A percentile compares a stretch with the other conserved stretches of the same genome.
Conservation (phyloP, 495 filamentous ascomycete genomes). For the Massariosphaeria phaeospora region DNA sequence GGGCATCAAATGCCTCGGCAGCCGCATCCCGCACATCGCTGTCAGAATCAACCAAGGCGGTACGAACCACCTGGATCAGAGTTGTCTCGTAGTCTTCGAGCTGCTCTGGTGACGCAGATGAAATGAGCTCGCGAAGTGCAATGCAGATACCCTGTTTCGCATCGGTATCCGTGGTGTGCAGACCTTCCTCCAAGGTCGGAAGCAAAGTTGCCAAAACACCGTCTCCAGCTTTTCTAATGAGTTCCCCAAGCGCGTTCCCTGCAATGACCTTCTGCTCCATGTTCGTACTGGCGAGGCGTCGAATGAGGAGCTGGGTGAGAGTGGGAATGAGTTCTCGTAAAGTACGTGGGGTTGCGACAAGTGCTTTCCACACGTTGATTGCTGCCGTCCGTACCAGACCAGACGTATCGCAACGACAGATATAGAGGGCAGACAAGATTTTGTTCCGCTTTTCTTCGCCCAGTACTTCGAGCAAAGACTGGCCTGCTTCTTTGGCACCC, state of each 20-base stretch:
- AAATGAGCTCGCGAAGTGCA: slow-evolving; percentile 85
- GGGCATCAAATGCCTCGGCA: slow-evolving; percentile 90
- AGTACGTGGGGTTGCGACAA: slow-evolving; percentile 86
- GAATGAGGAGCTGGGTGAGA: slow-evolving; percentile 88
- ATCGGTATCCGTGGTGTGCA: slow-evolving; percentile 87
- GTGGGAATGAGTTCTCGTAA: slow-evolving; percentile 94
- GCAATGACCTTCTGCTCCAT: slow-evolving; percentile 99
- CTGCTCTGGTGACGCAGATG: slow-evolving; percentile 81
- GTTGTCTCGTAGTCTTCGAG: slow-evolving; percentile 94
- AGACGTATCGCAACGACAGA: slow-evolving; percentile 96
- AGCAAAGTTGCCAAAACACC: slow-evolving; percentile 81
- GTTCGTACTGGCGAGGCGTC: slow-evolving; percentile 87
- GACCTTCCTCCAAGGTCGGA: slow-evolving; percentile 86
- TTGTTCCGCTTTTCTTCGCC: slow-evolving; percentile 94
- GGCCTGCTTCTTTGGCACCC: slow-evolving; percentile 74
- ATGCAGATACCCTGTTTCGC: slow-evolving; percentile 97
- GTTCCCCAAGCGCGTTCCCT: slow-evolving; percentile 89
- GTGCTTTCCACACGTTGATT: slow-evolving; percentile 89
- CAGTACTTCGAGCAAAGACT: slow-evolving; percentile 85
- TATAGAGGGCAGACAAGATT: slow-evolving; percentile 89
- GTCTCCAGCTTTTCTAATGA: slow-evolving; percentile 95
- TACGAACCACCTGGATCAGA: slow-evolving; percentile 87
- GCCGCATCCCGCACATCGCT: slow-evolving; percentile 90
- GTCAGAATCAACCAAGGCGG: slow-evolving; percentile 84
- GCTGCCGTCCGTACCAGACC: slow-evolving; percentile 86